These are phyloP conservation scores for Xylaria sp. DNA, from an alignment of 2,329 filamentous ascomycete genomes.

Conservation along the genomic window DNA sequence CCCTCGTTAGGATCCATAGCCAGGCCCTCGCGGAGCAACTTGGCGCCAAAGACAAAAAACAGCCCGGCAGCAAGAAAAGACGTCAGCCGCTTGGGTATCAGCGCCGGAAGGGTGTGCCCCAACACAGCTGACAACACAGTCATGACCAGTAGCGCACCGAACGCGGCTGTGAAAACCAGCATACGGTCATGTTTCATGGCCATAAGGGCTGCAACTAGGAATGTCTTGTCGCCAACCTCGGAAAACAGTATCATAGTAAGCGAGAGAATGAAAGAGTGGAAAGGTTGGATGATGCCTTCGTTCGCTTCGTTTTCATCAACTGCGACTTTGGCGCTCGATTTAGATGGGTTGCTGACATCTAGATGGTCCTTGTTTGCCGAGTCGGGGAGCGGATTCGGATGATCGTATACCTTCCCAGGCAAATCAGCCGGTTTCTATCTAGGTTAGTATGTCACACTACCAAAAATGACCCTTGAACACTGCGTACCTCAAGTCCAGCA, in stretches of 20 bases:
- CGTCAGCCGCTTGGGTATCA: slow-evolving; percentile 91
- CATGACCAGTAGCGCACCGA: slow-evolving; percentile 91
- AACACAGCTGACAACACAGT: slow-evolving; percentile 92
- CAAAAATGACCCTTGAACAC: background rate
- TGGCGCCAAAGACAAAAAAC: slow-evolving; percentile 89
- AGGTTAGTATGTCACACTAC: slow-evolving; percentile 38
- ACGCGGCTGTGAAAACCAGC: slow-evolving; percentile 94
- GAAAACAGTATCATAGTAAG: slow-evolving; percentile 98
- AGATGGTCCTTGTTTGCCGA: slow-evolving; percentile 73
- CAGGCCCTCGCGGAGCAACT: slow-evolving; percentile 85
- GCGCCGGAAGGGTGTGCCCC: slow-evolving; percentile 88
- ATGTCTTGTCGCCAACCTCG: slow-evolving; percentile 98
- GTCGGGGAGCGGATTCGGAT: slow-evolving; percentile 74
- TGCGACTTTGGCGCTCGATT: slow-evolving; percentile 47
- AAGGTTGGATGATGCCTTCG: slow-evolving; percentile 77
- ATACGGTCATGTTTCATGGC: slow-evolving; percentile 97
- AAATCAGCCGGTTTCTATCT: slow-evolving; percentile 81
- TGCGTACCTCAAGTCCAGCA: slow-evolving; percentile 66
- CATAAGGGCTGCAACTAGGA: slow-evolving; percentile 96
- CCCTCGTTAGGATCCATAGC: slow-evolving; percentile 90
- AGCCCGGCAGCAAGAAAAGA: slow-evolving; percentile 84
- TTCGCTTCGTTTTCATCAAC: slow-evolving; percentile 52
- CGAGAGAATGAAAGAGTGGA: slow-evolving; percentile 90
- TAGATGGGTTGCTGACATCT: slow-evolving; percentile 59
- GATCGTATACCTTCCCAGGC: slow-evolving; percentile 80